Evolutionary conservation across 148 eudicot species (phyloP), one percentile per base, ranked within the genome.

Genomic region (Oxyria digyna): DNA sequence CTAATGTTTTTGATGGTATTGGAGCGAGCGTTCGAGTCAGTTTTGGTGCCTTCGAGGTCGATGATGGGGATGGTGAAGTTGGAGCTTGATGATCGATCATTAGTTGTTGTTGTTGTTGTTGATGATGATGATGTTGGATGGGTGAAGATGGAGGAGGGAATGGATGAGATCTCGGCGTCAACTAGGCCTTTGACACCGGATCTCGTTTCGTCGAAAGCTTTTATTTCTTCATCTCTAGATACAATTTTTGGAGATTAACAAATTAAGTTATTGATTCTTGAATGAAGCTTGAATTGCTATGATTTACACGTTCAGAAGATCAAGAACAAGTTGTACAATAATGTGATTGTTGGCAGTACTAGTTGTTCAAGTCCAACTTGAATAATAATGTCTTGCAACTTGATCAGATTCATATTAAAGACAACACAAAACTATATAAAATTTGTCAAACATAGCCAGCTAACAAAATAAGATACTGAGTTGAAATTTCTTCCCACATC

Each of bases 111-210:
- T 32, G 15, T 62, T 38, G 31, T 31, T 15, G 41, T 23, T 32
- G 41, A 41, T 63, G 31, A 13, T 70, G 31, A 41, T 23, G 15
- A 40, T 63, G n/a, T 38, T 38, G 7, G 9, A 0, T 38, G 21
- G 21, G 1, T 43, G 81, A 85, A 87, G 15, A 85, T n/a, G n/a
- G 66, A 0, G 9, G 8, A 0, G 85, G 89, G 29, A n/a, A 87
- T 33, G 9, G 78, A 72, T 18, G 72, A 7, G 40, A 81, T 41
- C 17, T 84, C 85, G 3, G 85, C 46, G 23, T 87, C 92, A 0
- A 83, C 81, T 1, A 85, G 79, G 21, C 87, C 89, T 42, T 87
- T 83, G 8, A 87, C 92, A 6, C 92, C 89, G 5, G 84, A 43
- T 80, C 83, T 87, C 0, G 89, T 76, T 7, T 87, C 87, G 20